Evolutionary conservation across 768 basidiomycete genomes (phyloP).

Genomic region (Cystofilobasidium ferigula): DNA sequence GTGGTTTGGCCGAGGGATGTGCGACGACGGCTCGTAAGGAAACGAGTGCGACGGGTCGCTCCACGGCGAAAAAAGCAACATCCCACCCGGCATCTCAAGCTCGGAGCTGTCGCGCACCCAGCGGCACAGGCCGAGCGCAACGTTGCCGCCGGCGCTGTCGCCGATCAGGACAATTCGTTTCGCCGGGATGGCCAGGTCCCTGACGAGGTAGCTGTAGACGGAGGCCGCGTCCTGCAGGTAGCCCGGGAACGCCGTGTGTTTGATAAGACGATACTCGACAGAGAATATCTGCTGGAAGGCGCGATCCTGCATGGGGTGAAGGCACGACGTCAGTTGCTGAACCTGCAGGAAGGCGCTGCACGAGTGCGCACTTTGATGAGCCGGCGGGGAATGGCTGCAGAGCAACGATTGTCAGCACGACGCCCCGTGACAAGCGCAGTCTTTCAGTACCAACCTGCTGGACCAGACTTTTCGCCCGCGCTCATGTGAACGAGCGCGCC

Average conservation of each 20-base stretch:
- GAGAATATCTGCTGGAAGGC: neutral
- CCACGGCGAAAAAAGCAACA: neutral
- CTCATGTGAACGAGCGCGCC: neutral
- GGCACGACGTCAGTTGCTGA: no score
- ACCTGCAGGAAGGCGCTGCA: no score
- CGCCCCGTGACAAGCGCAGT: no score
- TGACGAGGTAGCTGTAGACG: neutral
- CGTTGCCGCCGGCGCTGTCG: neutral
- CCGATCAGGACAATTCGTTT: neutral
- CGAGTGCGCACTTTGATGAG: neutral
- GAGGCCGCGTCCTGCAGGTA: neutral
- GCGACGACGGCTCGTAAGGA: neutral
- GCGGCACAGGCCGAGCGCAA: neutral
- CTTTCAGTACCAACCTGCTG: neutral
- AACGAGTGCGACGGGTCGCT: neutral
- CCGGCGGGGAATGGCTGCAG: neutral
- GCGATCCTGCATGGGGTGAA: neutral
- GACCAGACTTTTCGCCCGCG: neutral
- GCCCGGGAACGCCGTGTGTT: neutral
- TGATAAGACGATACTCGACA: neutral
- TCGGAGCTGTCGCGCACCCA: neutral
- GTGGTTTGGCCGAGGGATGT: neutral
- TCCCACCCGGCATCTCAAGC: neutral
- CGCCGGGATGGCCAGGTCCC: neutral
- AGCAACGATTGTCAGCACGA: neutral